Evolutionary conservation across 768 basidiomycete species (phyloP), one percentile per base, ranked within the genome.

Genomic region (Galerina sulciceps): DNA sequence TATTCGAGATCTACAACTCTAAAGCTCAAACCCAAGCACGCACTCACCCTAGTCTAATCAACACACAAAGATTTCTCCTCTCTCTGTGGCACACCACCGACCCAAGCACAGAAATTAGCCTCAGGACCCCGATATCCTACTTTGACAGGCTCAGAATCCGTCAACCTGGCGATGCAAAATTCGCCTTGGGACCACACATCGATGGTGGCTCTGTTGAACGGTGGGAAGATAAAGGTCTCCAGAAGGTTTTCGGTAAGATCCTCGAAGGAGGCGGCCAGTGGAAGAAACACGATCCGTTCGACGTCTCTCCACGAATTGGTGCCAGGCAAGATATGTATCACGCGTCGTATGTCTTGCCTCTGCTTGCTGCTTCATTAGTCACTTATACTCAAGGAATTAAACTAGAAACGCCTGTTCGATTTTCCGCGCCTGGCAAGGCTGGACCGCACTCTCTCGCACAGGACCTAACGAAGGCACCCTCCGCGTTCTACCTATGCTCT

Each of bases 81-180:
- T 77, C 78, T 4, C 75, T 91, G 13, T 90, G 87, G 85, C 79
- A 86, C 60, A 64, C 81, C 43, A 75, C 82, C 2, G 74, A 81
- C 52, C 69, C 79, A 1, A 59, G 65, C 26, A 70, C 80, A 23
- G 69, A 73, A 23, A 70, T 88, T 54, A 77, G 75, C 56, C 76
- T 90, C 26, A 63, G 72, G 10, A 84, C 79, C 2, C 89, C 90
- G 0, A 72, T 93, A n/a, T 84, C 86, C 1, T 93, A 93, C 70
- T 89, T 85, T 58, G 91, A 94, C 71, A 81, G 91, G 6, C 73
- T 93, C 10, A 81, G 90, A 2, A 89, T 92, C 46, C 82, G 92
- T 5, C 80, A 79, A 26, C 89, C 90, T 0, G 92, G 91, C 0
- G 90, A 91, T 59, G 71, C 78, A 11, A 79, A 80, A 47, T 92